Evolutionary conservation across 345 rosid genomes (phyloP).

Genomic region (Lagerstroemia speciosa): DNA sequence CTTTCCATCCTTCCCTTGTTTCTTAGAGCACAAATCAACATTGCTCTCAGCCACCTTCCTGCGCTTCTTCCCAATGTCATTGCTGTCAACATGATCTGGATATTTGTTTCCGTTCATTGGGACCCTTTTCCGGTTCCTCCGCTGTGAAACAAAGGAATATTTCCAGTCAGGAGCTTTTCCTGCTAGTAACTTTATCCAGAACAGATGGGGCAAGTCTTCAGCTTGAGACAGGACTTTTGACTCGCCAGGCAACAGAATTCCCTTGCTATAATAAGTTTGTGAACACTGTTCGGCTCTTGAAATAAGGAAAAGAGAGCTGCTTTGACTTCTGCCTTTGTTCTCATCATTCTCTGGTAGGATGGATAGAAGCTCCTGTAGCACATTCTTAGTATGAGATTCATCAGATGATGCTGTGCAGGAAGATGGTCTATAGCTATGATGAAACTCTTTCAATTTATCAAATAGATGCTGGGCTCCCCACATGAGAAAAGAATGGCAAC

Average conservation of each 20-base stretch:
- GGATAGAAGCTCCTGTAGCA: slow-evolving; percentile 42
- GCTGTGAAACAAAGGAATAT: slow-evolving; percentile 41
- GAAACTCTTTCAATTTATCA: slow-evolving; percentile 56
- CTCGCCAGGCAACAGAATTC: slow-evolving; percentile 52
- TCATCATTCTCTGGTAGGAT: slow-evolving; percentile 37
- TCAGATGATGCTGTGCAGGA: slow-evolving; percentile 18
- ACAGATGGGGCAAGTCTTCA: slow-evolving; percentile 47
- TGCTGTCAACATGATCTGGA: slow-evolving; percentile 19
- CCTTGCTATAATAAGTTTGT: slow-evolving; percentile 35
- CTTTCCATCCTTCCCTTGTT: slow-evolving; percentile 20
- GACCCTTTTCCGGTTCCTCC: slow-evolving; percentile 60
- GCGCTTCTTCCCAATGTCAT: slow-evolving; percentile 42
- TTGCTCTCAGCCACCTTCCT: slow-evolving; percentile 33
- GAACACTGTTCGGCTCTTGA: slow-evolving; percentile 46
- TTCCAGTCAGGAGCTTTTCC: slow-evolving; percentile 66
- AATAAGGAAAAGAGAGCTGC: slow-evolving; percentile 27
- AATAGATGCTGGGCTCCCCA: slow-evolving; percentile 75
- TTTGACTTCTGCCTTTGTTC: slow-evolving; percentile 14
- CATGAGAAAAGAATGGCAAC: slow-evolving; percentile 59
- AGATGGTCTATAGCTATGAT: slow-evolving; percentile 18
- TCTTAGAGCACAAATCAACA: slow-evolving; percentile 18
- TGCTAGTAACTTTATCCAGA: slow-evolving; percentile 61
- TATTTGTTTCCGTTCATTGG: slow-evolving; percentile 23
- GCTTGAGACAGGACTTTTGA: slow-evolving; percentile 29
- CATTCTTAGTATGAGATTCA: slow-evolving; percentile 27